Evolutionary conservation across 2,329 filamentous ascomycete species (phyloP), one percentile per base, ranked within the genome.

Genomic region (Colletotrichum lindemuthianum): DNA sequence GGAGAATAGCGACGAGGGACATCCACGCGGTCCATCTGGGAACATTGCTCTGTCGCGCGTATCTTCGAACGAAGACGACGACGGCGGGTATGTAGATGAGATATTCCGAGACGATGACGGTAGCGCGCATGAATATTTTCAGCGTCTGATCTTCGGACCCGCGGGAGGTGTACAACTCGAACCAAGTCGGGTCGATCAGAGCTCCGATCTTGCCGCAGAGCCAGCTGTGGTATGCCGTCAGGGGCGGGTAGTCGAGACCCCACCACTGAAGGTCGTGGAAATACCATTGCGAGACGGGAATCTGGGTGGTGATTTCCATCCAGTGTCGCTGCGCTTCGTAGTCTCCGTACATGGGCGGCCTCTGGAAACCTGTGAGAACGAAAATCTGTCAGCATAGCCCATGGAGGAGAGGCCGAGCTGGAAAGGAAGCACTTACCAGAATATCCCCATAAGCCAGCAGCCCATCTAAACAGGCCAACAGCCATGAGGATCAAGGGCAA

Each of bases 141-240:
- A 99, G 82, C 2, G 83, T 84, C 3, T 88, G 85, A 68, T 95
- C 90, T 69, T 97, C 92, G 40, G 89, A 84, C 52, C 93, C 94
- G 59, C 95, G 90, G 12, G 95, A 98, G 4, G 86, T 84, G 74
- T 92, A 87, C 12, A 99, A 86, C 10, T 89, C 89, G 75, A 98
- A 99, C 96, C 96, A 99, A 8, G 87, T 78, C 1, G 92, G 89
- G 68, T 97, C 84, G 75, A 98, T 90, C 41, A 89, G 76, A 56
- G 88, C 84, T 54, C 96, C 96, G 82, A 97, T 86, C 78, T 90
- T 91, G 68, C 96, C 96, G 66, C 96, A 81, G n/a, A 96, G 74
- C 95, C 94, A 98, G 81, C 94, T 97, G 78, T 99, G 96, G 79
- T 99, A 99, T 55, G 96, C 96, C 57, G 96, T 99, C 79, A 99